Evolutionary conservation across 345 rosid genomes (phyloP), one percentile per base, ranked within the genome.

Genomic region (Eutrema heterophyllum): DNA sequence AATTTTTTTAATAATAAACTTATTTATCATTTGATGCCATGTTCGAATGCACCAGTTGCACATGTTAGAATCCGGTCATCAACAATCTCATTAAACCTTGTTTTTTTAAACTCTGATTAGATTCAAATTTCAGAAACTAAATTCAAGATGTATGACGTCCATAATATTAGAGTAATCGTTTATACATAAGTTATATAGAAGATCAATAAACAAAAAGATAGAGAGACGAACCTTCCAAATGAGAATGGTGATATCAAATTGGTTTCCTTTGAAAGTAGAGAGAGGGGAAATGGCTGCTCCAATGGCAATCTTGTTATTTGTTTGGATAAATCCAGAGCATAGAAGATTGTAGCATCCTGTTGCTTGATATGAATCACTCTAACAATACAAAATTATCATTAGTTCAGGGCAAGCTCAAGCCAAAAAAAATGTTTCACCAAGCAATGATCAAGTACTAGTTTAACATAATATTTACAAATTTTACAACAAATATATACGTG

Each of bases 231-330:
- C 99, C 99, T 92, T 96, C 98, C 98, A 96, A 64, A 92, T 85
- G 80, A 96, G 98, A 40, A 96, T 83, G 52, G 97, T 85, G 65
- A 96, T 88, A 79, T 96, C 99, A 33, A 78, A 92, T 71, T 96
- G 99, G 77, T 80, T 85, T 66, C 80, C 83, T 59, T 78, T 68
- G 64, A 64, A 84, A 8, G 79, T 71, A 10, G 99, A 96, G 40
- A 96, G 79, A 11, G 99, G 98, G 55, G 98, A 96, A 69, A 96
- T 96, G 80, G 97, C 92, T n/a, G 99, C 99, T 26, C 99, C 99
- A 72, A 96, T 92, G 63, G 99, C 99, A 74, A 96, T 80, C 79
- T 85, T 87, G 61, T 93, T 87, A 49, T 92, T 89, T n/a, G 96
- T 96, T 80, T 92, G 99, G 73, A 96, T 84, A 76, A 96, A 96